Base-by-base conservation (phyloP, 805 yeast genomes). In the Hanseniaspora occidentalis region DNA sequence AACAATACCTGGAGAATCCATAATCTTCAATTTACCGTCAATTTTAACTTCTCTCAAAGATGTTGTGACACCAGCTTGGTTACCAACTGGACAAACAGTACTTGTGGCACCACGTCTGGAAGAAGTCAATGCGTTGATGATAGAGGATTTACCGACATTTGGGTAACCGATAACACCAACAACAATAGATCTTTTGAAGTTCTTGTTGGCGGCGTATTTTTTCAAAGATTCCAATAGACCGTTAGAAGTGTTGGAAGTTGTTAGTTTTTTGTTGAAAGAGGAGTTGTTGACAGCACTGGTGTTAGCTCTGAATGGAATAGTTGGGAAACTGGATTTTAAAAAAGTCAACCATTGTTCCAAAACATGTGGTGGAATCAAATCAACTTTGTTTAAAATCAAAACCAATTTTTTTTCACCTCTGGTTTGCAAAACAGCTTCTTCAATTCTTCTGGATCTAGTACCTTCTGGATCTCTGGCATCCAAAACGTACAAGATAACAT, bases 131-230 rank as follows among this genome's bases (percentile, higher is more conserved):
- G 96, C 81, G 61, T 89, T 89, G 56, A 89, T 92, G 43, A 92
- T 81, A 16, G 96, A 84, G 2, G 96, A 86, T 60, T 88, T 88
- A 53, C 97, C 97, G 40, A 89, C 96, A 58, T 89, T 89, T 38
- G 98, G 98, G 64, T 86, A 89, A 14, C 98, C 98, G 49, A 89
- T 83, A 33, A 89, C 95, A 59, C 98, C 97, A 36, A 85, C 96
- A 35, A 84, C 73, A 43, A 88, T 80, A 11, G 95, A 77, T 58
- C 97, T 77, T 57, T 88, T 88, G 52, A 88, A 70, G 56, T 86
- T 83, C 18, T 86, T 73, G 60, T 82, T 81, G 47, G 73, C 71
- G 17, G 97, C 88, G 57, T 80, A 92, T 37, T 85, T 70, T 63
- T 89, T 89, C 52, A 89, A 73, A 10, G 95, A 77, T 46, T 79